These are phyloP conservation scores for Magnaporthiopsis rhizophila DNA, from an alignment of 2,329 filamentous ascomycete genomes.

Conservation along the genomic window DNA sequence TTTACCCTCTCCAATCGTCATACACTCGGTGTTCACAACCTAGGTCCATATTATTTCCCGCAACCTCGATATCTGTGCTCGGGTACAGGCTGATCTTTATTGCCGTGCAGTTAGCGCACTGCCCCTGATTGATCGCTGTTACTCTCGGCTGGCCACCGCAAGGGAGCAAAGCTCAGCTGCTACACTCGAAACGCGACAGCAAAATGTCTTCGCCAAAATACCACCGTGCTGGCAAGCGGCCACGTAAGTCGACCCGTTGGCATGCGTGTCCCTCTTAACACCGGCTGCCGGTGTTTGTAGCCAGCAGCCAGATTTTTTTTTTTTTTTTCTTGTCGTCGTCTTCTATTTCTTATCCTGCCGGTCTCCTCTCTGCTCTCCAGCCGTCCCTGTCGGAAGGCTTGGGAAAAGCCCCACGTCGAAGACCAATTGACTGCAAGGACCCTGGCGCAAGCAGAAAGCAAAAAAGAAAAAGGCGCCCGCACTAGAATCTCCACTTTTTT, in stretches of 20 bases:
- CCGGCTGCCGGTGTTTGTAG: neutral
- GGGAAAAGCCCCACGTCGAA: neutral
- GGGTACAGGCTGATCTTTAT: neutral
- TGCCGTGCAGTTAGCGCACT: neutral
- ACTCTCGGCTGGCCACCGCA: neutral
- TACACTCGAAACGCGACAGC: neutral
- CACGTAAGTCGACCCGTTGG: constrained; percentile 17
- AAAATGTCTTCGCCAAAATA: constrained; percentile 21
- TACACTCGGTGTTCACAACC: too few relatives aligned
- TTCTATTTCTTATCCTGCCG: neutral
- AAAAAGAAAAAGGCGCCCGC: neutral
- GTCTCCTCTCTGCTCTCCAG: neutral
- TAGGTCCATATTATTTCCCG: neutral
- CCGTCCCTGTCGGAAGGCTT: neutral
- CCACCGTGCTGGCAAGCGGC: constrained; percentile 22
- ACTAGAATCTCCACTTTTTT: neutral
- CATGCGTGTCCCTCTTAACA: neutral
- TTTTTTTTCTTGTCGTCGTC: neutral
- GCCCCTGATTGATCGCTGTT: neutral
- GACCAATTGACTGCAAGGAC: too few relatives aligned
- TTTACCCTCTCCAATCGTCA: neutral
- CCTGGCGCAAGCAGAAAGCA: neutral
- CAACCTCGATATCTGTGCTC: neutral
- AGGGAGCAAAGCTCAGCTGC: neutral
- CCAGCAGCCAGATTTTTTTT: neutral